Conservation (phyloP, 257 asterid genomes). For the Coffea eugenioides region DNA sequence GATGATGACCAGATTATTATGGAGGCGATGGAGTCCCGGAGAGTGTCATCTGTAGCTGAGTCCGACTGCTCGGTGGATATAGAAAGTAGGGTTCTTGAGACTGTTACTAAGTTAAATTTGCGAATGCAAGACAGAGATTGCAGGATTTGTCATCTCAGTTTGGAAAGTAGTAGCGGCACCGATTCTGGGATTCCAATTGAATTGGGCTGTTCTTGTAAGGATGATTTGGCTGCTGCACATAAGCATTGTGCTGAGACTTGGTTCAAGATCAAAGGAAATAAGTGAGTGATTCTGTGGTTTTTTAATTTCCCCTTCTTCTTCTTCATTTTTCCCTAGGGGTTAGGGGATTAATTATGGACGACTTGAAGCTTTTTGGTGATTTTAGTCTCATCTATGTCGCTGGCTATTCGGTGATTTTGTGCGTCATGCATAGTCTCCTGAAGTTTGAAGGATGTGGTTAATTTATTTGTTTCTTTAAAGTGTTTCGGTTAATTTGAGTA, state of each 20-base stretch:
- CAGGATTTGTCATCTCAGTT: constrained; percentile 80
- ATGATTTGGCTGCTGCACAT: constrained; percentile 86
- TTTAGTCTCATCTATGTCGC: background rate
- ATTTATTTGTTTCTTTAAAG: background rate
- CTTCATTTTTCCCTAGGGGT: background rate
- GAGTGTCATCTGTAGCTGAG: constrained; percentile 41
- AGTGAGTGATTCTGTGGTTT: constrained; percentile 43
- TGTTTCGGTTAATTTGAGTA: background rate
- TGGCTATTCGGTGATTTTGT: background rate
- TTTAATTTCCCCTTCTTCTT: background rate
- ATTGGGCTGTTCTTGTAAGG: constrained; percentile 83
- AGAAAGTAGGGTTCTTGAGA: constrained; percentile 36
- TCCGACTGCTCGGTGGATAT: constrained; percentile 45
- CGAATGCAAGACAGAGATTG: constrained; percentile 58
- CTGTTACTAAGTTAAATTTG: constrained; percentile 26
- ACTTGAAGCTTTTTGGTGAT: background rate
- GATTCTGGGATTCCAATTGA: constrained; percentile 68
- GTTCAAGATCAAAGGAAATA: constrained; percentile 95
- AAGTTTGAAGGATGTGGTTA: background rate
- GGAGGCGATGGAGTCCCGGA: constrained; percentile 41
- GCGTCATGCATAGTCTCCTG: background rate
- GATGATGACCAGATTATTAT: constrained; percentile 50
- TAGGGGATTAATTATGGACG: background rate
- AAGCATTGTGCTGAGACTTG: constrained; percentile 88
- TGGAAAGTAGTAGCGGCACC: constrained; percentile 52